These are phyloP conservation scores for Orbilia javanica DNA, from an alignment of 2,329 filamentous ascomycete species.

Conservation along the genomic window DNA sequence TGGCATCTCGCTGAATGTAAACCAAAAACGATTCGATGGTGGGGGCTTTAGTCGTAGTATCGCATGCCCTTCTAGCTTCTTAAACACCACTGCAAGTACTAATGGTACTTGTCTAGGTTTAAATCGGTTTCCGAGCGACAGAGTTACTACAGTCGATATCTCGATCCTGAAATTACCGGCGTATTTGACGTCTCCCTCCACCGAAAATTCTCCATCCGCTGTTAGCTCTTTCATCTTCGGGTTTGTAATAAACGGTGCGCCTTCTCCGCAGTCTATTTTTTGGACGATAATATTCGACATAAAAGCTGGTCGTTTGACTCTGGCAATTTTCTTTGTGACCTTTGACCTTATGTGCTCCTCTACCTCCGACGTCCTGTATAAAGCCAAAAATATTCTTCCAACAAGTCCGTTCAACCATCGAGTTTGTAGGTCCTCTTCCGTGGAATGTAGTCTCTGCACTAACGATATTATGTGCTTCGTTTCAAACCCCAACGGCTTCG, in stretches of 20 bases:
- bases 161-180: slow-evolving; percentile 89
- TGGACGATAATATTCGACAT: slow-evolving; percentile 86
- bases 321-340: slow-evolving; percentile 94
- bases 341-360: slow-evolving; percentile 84
- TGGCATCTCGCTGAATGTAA: slow-evolving; percentile 92
- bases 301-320: slow-evolving; percentile 91
- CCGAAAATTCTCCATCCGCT: slow-evolving; percentile 87
- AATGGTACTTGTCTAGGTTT: slow-evolving; percentile 91
- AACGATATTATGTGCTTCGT: slow-evolving; percentile 87
- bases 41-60: slow-evolving; percentile 91
- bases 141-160: slow-evolving; percentile 89
- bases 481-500: slow-evolving; percentile 81
- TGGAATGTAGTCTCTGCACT: slow-evolving; percentile 89
- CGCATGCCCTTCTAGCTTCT: slow-evolving; percentile 85
- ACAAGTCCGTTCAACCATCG: slow-evolving; percentile 94
- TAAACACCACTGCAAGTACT: slow-evolving; percentile 85
- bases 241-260: slow-evolving; percentile 89
- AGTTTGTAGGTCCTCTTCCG: slow-evolving; percentile 89
- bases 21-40: slow-evolving; percentile 95
- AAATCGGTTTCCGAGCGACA: slow-evolving; percentile 89
- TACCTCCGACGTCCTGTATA: slow-evolving; percentile 86
- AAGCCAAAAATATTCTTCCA: slow-evolving; percentile 85
- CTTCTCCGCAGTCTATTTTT: slow-evolving; percentile 85
- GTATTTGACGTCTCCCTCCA: slow-evolving; percentile 90
- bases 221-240: slow-evolving; percentile 88